Base-by-base conservation (phyloP, 1,284 basidiomycete species). In the Salmacisia buchloeana region DNA sequence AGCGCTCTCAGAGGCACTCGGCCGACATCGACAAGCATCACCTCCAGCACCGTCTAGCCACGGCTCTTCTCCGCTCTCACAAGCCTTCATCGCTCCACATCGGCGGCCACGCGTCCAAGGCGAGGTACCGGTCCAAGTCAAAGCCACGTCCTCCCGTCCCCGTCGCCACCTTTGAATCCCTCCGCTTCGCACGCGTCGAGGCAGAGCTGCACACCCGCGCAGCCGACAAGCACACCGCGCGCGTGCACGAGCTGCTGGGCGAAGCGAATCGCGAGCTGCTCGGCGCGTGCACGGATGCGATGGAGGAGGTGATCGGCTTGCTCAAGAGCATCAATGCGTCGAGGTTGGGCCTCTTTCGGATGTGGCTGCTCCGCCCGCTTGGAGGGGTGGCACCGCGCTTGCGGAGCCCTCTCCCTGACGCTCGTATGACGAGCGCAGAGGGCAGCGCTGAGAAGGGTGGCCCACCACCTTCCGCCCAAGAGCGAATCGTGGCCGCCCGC, bases 131-230 rank as follows among this genome's bases (percentile, higher is more conserved):
- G 41, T 21, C 18, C 18, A 43, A 43, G 23, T 43, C 41, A 27
- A 54, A 33, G 21, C 12, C 49, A 6, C 7, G 15, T 18, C 31
- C 27, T n/a, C 12, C 49, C 21, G 66, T 68, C 2, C 71, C 73
- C 25, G 74, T 76, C 12, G 74, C 71, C 45, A 67, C 70, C n/a
- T 76, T 73, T 70, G 74, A 75, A 46, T 69, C 66, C 2, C 67
- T 76, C 57, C 69, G 74, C 31, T 73, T 69, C 54, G 64, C 72
- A 15, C 64, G 68, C 23, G 56, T 76, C 35, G 74, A 76, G 39
- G 62, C 67, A 3, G 65, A 65, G 27, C 62, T 76, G 25, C 74
- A 76, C 54, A 70, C 68, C 2, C 29, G 63, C 6, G 58, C 61
- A 3, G 56, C 65, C 33, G 69, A 76, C 61, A 57, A 41, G 33